These are phyloP conservation scores for Fusarium kyushuense DNA, from an alignment of 2,329 filamentous ascomycete species.

Conservation along the genomic window DNA sequence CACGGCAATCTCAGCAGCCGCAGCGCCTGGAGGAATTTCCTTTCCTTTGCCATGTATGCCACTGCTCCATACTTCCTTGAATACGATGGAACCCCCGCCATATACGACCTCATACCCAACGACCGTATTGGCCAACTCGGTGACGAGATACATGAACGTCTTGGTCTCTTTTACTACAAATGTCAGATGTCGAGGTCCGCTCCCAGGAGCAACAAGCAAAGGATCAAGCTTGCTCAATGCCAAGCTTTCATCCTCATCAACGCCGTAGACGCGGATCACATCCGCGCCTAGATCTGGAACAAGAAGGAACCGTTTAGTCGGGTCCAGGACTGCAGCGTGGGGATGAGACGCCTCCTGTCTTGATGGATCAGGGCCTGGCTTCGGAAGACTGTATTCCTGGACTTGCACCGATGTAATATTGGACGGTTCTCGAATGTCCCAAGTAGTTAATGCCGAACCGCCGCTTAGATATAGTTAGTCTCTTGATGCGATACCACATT, in stretches of 20 bases:
- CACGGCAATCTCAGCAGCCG: conserved; percentile 68
- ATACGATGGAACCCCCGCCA: conserved; percentile 55
- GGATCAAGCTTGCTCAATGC: conserved; percentile 57
- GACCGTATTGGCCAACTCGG: conserved; percentile 70
- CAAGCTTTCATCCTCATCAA: conserved; percentile 56
- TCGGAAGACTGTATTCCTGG: conserved; percentile 55
- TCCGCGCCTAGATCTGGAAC: conserved; percentile 76
- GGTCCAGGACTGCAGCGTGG: conserved; percentile 74
- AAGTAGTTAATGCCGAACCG: conserved; percentile 59
- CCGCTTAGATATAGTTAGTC: conserved; percentile 48
- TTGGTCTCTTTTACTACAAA: conserved; percentile 63
- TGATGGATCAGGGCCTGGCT: conserved; percentile 54
- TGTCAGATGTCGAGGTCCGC: conserved; percentile 73
- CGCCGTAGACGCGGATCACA: conserved; percentile 66
- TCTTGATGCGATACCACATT: not conserved
- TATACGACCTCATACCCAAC: conserved; percentile 69
- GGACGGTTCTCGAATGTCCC: conserved; percentile 56
- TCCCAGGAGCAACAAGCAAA: conserved; percentile 61
- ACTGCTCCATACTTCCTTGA: conserved; percentile 61
- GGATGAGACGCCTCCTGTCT: conserved; percentile 72
- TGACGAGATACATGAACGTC: conserved; percentile 70
- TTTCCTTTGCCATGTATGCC: conserved; percentile 61
- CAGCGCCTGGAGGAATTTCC: conserved; percentile 56
- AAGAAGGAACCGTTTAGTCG: conserved; percentile 71
- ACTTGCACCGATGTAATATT: conserved; percentile 54